A percentile compares a stretch with the other conserved stretches of the same genome.
Evolutionary conservation across 352 stramenopile genomes (phyloP).

Genomic region (Pilasporangium apinafurcum): DNA sequence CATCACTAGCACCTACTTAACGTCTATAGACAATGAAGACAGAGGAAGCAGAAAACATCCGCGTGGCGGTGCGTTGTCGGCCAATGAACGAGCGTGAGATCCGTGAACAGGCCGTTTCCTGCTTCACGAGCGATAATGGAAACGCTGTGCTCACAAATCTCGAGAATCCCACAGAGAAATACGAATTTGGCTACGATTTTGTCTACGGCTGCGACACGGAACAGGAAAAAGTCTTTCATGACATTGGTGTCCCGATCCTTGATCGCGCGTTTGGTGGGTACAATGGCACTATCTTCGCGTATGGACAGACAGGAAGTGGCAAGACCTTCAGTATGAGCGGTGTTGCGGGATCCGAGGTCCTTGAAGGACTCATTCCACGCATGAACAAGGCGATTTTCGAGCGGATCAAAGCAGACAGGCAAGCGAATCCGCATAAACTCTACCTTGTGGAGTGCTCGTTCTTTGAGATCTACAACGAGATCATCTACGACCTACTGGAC

Average conservation of each 20-base stretch:
- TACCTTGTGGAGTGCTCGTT: slow-evolving; percentile 92
- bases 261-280: slow-evolving; percentile 82
- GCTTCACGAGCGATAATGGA: slow-evolving; percentile 63
- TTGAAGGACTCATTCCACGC: slow-evolving; percentile 88
- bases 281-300: slow-evolving; percentile 90
- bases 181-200: slow-evolving; percentile 88
- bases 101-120: slow-evolving; percentile 62
- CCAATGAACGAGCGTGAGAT: slow-evolving; percentile 90
- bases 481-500: slow-evolving; percentile 93
- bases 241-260: slow-evolving; percentile 74
- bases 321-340: slow-evolving; percentile 90
- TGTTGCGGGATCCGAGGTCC: slow-evolving; percentile 38
- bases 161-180: slow-evolving; percentile 69
- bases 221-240: slow-evolving; percentile 68
- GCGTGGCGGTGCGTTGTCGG: slow-evolving; percentile 87
- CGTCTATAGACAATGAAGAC: slow-evolving; percentile 36
- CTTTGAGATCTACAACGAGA: slow-evolving; percentile 97
- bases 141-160: slow-evolving; percentile 79
- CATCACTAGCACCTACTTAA: neutral
- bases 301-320: slow-evolving; percentile 81
- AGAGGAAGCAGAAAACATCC: slow-evolving; percentile 87
- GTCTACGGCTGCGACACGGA: slow-evolving; percentile 78
- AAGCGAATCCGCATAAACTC: slow-evolving; percentile 59
- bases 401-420: slow-evolving; percentile 57
- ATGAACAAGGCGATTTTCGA: slow-evolving; percentile 91